A percentile compares a stretch with the other conserved stretches of the same genome.
Conservation (phyloP, 1,284 basidiomycete genomes). For the Ustilago xerochloae region DNA sequence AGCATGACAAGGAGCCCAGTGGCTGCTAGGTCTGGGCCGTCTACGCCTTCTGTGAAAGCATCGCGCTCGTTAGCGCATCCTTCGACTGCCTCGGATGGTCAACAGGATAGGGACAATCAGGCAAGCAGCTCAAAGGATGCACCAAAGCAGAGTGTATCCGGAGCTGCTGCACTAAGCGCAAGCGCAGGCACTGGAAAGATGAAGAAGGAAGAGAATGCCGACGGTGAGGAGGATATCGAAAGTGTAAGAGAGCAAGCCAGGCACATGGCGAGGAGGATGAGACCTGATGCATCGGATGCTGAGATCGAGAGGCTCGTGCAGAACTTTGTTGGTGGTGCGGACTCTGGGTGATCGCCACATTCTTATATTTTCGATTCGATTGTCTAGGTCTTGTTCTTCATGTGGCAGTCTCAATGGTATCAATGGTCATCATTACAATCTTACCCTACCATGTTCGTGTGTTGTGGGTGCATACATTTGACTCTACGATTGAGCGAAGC, state of each 20-base stretch:
- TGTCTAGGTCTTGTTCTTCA: too few species aligned
- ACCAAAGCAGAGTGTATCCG: not conserved
- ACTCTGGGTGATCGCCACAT: not conserved
- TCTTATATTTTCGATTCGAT: not conserved
- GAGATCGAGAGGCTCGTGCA: conserved; percentile 52
- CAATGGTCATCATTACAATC: too few species aligned
- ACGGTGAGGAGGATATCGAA: conserved; percentile 19
- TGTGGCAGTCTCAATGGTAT: too few species aligned
- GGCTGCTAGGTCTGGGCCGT: not conserved
- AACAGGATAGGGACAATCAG: not conserved
- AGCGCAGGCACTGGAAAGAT: not conserved
- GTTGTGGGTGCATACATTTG: too few species aligned
- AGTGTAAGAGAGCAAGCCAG: conserved; percentile 35
- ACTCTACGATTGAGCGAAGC: too few species aligned
- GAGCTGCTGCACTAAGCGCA: too few species aligned
- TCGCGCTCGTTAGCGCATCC: not conserved
- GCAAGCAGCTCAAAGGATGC: not conserved
- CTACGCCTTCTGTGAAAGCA: not conserved
- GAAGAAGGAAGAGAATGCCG: conserved; percentile 20
- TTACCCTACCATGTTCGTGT: too few species aligned
- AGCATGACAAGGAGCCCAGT: conserved; percentile 5
- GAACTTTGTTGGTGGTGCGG: conserved; percentile 31
- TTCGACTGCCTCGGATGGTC: too few species aligned
- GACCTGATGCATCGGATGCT: conserved; percentile 47
- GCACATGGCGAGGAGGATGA: conserved; percentile 48